Percentiles rank a stretch among this genome's conserved stretches.
Evolutionary conservation across 1,284 basidiomycete species (phyloP).

Genomic region (Heterobasidion annosum): DNA sequence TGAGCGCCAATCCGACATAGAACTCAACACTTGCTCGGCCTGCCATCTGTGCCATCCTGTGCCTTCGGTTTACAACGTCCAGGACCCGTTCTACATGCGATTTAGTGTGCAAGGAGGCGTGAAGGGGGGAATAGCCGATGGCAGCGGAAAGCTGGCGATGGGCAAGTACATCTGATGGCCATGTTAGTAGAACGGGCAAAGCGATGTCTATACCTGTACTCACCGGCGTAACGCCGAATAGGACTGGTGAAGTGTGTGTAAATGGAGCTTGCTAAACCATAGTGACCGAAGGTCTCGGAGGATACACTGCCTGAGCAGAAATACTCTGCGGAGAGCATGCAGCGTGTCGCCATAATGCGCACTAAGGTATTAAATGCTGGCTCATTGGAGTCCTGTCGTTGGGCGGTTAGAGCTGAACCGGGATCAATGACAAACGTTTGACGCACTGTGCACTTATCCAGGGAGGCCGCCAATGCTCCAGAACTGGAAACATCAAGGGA

Average conservation of each 20-base stretch:
- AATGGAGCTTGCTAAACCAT: slow-evolving; percentile 92
- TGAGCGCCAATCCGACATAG: slow-evolving; percentile 90
- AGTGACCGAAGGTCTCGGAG: slow-evolving; percentile 91
- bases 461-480: slow-evolving; percentile 80
- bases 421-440: not conserved
- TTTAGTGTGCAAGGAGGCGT: slow-evolving; percentile 84
- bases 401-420: not conserved
- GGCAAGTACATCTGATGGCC: slow-evolving; percentile 71
- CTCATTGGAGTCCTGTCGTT: slow-evolving; percentile 59
- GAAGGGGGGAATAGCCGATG: slow-evolving; percentile 79
- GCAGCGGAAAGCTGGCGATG: slow-evolving; percentile 93
- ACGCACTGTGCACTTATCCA: slow-evolving; percentile 83
- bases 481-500: slow-evolving; percentile 90
- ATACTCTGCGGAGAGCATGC: slow-evolving; percentile 98
- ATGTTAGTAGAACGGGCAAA: not conserved
- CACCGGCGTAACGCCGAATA: slow-evolving; percentile 89
- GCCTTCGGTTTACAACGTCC: slow-evolving; percentile 85
- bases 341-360: slow-evolving; percentile 97
- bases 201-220: slow-evolving; percentile 15
- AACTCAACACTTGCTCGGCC: slow-evolving; percentile 95
- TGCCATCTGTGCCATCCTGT: slow-evolving; percentile 96
- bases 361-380: slow-evolving; percentile 96
- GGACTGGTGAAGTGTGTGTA: slow-evolving; percentile 99
- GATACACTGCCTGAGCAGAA: slow-evolving; percentile 94
- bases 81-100: slow-evolving; percentile 83